These are phyloP conservation scores for Cryptosporidium baileyi DNA, from an alignment of 169 alveolate species.

Conservation along the genomic window DNA sequence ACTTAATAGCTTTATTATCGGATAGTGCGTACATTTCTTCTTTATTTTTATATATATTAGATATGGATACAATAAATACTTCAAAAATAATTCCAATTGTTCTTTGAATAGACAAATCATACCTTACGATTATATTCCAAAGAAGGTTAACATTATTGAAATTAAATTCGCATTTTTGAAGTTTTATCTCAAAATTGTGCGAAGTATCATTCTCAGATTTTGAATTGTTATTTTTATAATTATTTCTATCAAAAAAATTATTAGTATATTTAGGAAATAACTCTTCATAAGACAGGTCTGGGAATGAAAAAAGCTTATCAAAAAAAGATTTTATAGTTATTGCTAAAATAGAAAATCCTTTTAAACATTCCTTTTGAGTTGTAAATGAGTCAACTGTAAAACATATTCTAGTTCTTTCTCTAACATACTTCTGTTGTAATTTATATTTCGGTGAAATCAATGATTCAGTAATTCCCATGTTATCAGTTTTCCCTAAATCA, in stretches of 20 bases:
- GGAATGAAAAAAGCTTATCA: neutral
- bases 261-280: neutral
- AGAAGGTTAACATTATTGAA: neutral
- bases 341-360: constrained; percentile 40
- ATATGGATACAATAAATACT: constrained; percentile 24
- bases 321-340: constrained; percentile 5
- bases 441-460: constrained; percentile 28
- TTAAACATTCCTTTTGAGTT: constrained; percentile 58
- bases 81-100: constrained; percentile 57
- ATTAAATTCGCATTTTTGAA: neutral
- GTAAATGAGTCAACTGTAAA: constrained; percentile 52
- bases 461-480: constrained; percentile 45
- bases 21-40: neutral
- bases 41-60: neutral
- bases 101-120: constrained; percentile 59
- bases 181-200: neutral
- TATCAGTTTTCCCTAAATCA: constrained; percentile 55
- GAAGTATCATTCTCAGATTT: neutral
- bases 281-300: neutral
- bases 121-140: constrained; percentile 22
- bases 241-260: neutral
- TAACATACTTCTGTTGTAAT: constrained; percentile 53
- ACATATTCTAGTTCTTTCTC: constrained; percentile 62
- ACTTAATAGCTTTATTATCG: neutral
- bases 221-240: neutral